These are phyloP conservation scores for Limnanthes douglasii DNA, from an alignment of 345 rosid genomes.

Conservation along the genomic window DNA sequence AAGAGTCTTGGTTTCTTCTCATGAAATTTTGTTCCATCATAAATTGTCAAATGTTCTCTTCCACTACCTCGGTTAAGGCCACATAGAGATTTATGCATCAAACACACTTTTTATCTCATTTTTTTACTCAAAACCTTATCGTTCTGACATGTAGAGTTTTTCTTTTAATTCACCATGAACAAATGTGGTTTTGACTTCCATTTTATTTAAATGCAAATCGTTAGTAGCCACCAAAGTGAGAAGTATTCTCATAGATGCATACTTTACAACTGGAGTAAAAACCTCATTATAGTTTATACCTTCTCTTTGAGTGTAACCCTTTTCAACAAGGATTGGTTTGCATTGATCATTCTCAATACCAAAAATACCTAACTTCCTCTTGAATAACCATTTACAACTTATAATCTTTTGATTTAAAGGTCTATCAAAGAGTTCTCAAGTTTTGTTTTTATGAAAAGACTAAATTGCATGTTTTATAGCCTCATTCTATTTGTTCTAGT, in stretches of 20 bases:
- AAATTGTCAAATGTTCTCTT: no score
- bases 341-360: no score
- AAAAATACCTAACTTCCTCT: no score
- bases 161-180: no score
- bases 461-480: background rate
- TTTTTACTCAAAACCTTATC: background rate
- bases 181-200: background rate
- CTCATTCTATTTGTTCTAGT: background rate
- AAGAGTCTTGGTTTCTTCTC: no score
- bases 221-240: background rate
- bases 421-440: background rate
- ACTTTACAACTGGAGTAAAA: background rate
- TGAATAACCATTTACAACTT: no score
- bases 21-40: no score
- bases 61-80: background rate
- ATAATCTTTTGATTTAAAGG: background rate
- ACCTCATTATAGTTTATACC: no score
- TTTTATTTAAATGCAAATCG: background rate
- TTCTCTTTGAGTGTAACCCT: no score
- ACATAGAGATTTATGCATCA: background rate
- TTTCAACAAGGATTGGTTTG: background rate
- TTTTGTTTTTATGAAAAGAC: background rate
- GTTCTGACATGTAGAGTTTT: no score
- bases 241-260: background rate
- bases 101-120: background rate